Conservation (phyloP, 768 basidiomycete genomes). For the Leccinum olivaceopallidum region DNA sequence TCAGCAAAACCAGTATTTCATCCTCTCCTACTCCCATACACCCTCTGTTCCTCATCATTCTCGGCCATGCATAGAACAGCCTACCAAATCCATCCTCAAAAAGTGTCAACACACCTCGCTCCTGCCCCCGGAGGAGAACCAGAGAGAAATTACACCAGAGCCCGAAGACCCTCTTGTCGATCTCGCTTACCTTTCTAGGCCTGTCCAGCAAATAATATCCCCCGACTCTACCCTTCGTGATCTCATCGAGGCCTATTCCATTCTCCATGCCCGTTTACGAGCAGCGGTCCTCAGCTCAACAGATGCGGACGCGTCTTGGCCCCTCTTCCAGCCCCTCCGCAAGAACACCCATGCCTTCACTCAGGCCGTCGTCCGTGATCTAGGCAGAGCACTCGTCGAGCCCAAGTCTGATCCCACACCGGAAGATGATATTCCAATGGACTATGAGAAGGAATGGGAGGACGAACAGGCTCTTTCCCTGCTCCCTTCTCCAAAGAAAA, state of each 20-base stretch:
- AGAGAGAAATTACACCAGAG: slow-evolving; percentile 74
- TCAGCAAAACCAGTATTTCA: slow-evolving; percentile 49
- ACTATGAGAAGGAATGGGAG: slow-evolving; percentile 23
- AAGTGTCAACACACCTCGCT: slow-evolving; percentile 37
- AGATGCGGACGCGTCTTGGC: slow-evolving; percentile 63
- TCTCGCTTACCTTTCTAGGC: slow-evolving; percentile 61
- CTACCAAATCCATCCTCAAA: slow-evolving; percentile 73
- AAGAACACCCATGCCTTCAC: slow-evolving; percentile 53
- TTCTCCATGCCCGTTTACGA: slow-evolving; percentile 67
- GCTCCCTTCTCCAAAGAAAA: slow-evolving; percentile 70
- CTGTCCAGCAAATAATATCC: slow-evolving; percentile 60
- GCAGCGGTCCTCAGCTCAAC: slow-evolving; percentile 40
- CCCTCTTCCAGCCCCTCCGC: slow-evolving; percentile 70
- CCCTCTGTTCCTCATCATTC: slow-evolving; percentile 19
- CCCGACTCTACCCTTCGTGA: slow-evolving; percentile 48
- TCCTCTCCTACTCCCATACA: slow-evolving; percentile 35
- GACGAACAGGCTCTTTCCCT: slow-evolving; percentile 32
- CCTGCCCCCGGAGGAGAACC: slow-evolving; percentile 41
- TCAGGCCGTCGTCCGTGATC: slow-evolving; percentile 63
- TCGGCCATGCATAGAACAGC: slow-evolving; percentile 43
- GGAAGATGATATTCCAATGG: slow-evolving; percentile 26
- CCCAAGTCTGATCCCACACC: slow-evolving; percentile 37
- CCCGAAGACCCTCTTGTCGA: slow-evolving; percentile 67
- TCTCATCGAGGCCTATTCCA: slow-evolving; percentile 72
- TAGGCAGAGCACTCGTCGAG: slow-evolving; percentile 63